Percentiles rank a stretch among this genome's conserved stretches.
Evolutionary conservation across 192 early-diverging fungal species (phyloP).

Genomic region (Coemansia sp.): DNA sequence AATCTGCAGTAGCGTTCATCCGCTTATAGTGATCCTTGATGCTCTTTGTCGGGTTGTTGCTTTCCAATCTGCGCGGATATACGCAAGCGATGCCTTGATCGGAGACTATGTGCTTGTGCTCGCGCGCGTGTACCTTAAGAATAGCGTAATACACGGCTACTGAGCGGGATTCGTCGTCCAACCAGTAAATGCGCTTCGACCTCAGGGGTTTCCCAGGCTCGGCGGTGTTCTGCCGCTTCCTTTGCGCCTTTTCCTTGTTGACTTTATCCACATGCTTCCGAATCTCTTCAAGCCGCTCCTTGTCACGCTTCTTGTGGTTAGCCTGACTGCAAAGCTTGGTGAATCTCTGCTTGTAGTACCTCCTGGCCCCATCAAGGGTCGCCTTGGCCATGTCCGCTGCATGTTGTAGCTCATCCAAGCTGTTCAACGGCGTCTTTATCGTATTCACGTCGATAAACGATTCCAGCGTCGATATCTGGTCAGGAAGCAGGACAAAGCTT

Average conservation of each 20-base stretch:
- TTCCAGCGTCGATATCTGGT: conserved; percentile 13
- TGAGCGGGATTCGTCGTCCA: conserved; percentile 9
- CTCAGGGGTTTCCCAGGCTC: neutral
- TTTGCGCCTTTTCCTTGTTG: neutral
- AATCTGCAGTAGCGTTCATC: neutral
- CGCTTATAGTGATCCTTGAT: conserved; percentile 19
- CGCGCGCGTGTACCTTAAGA: conserved; percentile 21
- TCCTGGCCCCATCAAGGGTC: conserved; percentile 21
- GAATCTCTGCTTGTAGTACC: conserved; percentile 26
- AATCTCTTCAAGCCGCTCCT: neutral
- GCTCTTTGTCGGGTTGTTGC: conserved; percentile 8
- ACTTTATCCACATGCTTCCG: conserved; percentile 6
- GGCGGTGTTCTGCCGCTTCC: too few species aligned
- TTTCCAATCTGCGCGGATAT: conserved; percentile 22
- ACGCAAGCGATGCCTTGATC: neutral
- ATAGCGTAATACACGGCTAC: conserved; percentile 22
- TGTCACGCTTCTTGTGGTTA: neutral
- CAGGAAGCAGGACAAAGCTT: neutral
- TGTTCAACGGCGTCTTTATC: conserved; percentile 18
- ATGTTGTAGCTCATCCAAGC: conserved; percentile 1
- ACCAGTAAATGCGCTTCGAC: conserved; percentile 13
- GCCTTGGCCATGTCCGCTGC: conserved; percentile 27
- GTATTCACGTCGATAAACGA: conserved; percentile 8
- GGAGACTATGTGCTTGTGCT: conserved; percentile 21
- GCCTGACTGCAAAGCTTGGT: neutral